A percentile compares a stretch with the other conserved stretches of the same genome.
These are phyloP conservation scores for Ilex paraguariensis DNA, from an alignment of 305 asterid genomes.

Conservation along the genomic window DNA sequence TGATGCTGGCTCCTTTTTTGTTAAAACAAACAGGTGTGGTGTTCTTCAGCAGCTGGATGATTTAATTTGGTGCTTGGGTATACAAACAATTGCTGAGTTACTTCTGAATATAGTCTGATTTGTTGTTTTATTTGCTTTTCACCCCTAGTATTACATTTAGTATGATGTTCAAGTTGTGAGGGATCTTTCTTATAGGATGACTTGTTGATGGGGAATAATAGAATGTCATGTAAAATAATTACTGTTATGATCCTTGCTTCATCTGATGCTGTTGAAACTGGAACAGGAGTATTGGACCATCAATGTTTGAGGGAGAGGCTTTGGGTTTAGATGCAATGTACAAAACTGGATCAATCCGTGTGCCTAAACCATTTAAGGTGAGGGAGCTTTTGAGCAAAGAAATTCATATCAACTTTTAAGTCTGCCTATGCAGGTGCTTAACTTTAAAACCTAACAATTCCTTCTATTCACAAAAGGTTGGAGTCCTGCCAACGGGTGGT, in stretches of 20 bases:
- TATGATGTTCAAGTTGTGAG: too few species aligned
- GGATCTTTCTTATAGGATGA: too few species aligned
- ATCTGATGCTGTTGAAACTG: slow-evolving; percentile 9
- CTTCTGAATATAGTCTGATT: too few species aligned
- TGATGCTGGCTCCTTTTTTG: slow-evolving; percentile 83
- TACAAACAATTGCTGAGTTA: too few species aligned
- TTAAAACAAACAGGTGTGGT: slow-evolving; percentile 77
- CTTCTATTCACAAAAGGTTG: slow-evolving; percentile 48
- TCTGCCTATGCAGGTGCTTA: too few species aligned
- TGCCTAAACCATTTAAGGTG: slow-evolving; percentile 86
- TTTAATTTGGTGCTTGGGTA: too few species aligned
- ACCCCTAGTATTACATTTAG: too few species aligned
- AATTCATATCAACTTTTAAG: too few species aligned
- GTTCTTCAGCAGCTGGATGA: too few species aligned
- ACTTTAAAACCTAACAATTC: not conserved
- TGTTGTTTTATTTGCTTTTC: too few species aligned
- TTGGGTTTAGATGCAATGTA: slow-evolving; percentile 89
- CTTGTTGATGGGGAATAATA: too few species aligned
- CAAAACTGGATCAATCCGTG: slow-evolving; percentile 73
- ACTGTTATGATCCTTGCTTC: not conserved
- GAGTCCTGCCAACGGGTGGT: slow-evolving; percentile 86
- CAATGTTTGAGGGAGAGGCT: slow-evolving; percentile 97
- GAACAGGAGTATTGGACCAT: slow-evolving; percentile 73
- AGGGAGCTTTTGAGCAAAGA: not conserved
- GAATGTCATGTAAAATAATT: too few species aligned